Conservation (phyloP, 192 early-diverging fungal genomes). For the Gonapodya sp. region DNA sequence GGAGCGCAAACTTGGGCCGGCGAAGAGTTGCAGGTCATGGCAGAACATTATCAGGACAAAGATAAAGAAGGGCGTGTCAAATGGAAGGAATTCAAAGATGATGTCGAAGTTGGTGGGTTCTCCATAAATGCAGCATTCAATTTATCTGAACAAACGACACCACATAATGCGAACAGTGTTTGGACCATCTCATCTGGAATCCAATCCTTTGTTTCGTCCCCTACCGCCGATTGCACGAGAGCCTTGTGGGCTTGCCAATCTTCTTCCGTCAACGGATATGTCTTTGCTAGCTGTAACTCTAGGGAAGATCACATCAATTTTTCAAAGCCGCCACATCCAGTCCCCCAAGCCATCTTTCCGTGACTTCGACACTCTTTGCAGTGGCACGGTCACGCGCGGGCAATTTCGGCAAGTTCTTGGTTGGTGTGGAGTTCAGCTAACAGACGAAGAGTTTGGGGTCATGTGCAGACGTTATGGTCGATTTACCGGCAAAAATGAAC, state of each 20-base stretch:
- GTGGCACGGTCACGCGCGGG: constrained; percentile 37
- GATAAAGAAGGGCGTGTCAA: constrained; percentile 17
- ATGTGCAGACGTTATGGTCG: constrained; percentile 35
- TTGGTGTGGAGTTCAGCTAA: constrained; percentile 30
- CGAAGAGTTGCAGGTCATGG: constrained; percentile 27
- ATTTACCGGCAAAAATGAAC: neutral
- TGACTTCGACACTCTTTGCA: constrained; percentile 45
- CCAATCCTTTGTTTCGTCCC: neutral
- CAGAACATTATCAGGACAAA: constrained; percentile 27
- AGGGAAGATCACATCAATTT: constrained; percentile 25
- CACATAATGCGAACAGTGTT: neutral
- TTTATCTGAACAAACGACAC: neutral
- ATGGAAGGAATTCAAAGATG: constrained; percentile 39
- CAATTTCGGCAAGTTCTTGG: constrained; percentile 34
- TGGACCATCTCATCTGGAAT: neutral
- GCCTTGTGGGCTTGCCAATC: constrained; percentile 21
- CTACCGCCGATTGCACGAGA: constrained; percentile 12
- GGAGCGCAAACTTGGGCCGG: constrained; percentile 14
- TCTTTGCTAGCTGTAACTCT: constrained; percentile 20
- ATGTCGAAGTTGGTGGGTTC: constrained; percentile 32
- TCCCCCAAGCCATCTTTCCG: constrained; percentile 44
- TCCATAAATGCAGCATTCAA: constrained; percentile 1
- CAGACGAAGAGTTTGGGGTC: constrained; percentile 35
- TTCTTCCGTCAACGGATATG: constrained; percentile 24
- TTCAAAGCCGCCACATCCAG: constrained; percentile 29